These are phyloP conservation scores for Arthrobotrys musiformis DNA, from an alignment of 2,329 filamentous ascomycete genomes.

Conservation along the genomic window DNA sequence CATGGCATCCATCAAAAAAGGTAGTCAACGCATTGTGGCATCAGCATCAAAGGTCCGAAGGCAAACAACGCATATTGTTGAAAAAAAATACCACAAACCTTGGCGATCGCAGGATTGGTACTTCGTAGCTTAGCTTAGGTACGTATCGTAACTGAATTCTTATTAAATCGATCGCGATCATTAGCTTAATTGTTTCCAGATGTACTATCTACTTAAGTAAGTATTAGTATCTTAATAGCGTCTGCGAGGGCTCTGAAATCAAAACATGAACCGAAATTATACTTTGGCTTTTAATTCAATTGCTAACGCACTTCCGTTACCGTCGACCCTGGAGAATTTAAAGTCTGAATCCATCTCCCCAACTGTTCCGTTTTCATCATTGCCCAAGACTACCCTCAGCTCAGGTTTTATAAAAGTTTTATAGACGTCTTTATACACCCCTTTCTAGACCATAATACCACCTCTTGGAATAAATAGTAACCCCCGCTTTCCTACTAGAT, in stretches of 20 bases:
- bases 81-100: constrained; percentile 28
- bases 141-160: no score
- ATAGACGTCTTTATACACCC: background rate
- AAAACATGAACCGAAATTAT: background rate
- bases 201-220: no score
- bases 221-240: no score
- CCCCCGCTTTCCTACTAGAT: background rate
- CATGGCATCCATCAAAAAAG: background rate
- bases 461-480: background rate
- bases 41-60: background rate
- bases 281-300: no score
- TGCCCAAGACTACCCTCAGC: background rate
- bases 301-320: background rate
- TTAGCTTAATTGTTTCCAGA: no score
- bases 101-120: background rate
- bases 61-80: background rate
- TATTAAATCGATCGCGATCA: no score
- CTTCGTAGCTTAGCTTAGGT: no score
- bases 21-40: background rate
- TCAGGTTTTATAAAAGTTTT: background rate
- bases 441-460: background rate
- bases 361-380: constrained; percentile 1
- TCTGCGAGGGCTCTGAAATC: no score
- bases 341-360: background rate
- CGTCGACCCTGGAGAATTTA: background rate